Conservation (phyloP, 139 green algal species). For the Chlorella ohadii region DNA sequence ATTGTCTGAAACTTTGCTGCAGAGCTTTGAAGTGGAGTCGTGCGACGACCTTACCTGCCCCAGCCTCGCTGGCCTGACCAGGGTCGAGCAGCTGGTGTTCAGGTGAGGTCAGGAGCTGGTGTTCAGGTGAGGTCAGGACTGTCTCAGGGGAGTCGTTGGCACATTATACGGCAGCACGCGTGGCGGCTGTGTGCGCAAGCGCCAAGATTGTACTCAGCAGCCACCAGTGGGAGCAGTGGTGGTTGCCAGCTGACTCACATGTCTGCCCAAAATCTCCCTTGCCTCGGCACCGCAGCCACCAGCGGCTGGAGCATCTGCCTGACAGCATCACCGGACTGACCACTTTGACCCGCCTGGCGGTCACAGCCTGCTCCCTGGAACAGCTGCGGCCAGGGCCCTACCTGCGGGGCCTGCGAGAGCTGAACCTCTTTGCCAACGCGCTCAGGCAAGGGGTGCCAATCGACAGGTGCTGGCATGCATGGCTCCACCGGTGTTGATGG, state of each 20-base stretch:
- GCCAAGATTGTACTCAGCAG: too few relatives aligned
- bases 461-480: too few relatives aligned
- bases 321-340: neutral
- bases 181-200: too few relatives aligned
- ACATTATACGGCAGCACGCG: too few relatives aligned
- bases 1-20: neutral
- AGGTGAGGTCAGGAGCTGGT: neutral
- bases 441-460: neutral
- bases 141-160: too few relatives aligned
- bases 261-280: too few relatives aligned
- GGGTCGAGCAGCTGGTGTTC: constrained; percentile 5
- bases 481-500: neutral
- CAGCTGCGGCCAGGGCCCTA: constrained; percentile 7
- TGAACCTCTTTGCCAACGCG: constrained; percentile 11
- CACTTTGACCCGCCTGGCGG: neutral
- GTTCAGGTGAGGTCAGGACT: too few relatives aligned
- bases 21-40: constrained; percentile 31
- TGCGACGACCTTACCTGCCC: neutral
- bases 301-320: constrained; percentile 9
- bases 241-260: too few relatives aligned
- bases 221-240: too few relatives aligned
- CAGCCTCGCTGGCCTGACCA: neutral
- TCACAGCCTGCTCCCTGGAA: neutral
- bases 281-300: constrained; percentile 8
- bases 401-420: neutral